Evolutionary conservation across 2,329 filamentous ascomycete genomes (phyloP), one percentile per base, ranked within the genome.

Genomic region (Penicillium concentricum): DNA sequence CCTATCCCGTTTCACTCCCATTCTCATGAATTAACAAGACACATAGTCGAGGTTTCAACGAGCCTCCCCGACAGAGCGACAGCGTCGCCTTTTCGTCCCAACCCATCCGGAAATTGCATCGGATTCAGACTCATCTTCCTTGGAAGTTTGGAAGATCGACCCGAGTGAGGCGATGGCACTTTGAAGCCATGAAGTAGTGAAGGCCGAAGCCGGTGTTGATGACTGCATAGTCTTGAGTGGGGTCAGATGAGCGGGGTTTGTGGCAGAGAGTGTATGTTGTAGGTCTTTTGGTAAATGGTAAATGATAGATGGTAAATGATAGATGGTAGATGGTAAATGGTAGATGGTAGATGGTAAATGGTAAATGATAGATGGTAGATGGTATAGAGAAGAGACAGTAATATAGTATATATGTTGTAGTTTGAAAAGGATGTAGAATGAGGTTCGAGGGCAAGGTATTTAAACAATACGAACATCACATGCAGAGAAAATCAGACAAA

Each of bases 91-190:
- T 12, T 60, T 59, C 7, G 42, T 54, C 16, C 64, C 64, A 41
- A 67, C 57, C 64, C 64, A 67, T 8, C 56, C 63, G 16, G 46
- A 58, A 10, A 66, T 58, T 18, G 60, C 63, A 50, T 66, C 64
- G 2, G 63, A 51, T 18, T 65, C 64, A 16, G 18, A 45, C 24
- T 38, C 61, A 30, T 22, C 38, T 16, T n/a, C 28, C 22, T 13
- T 34, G 4, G 9, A 24, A 41, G 26, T 38, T 9, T 46, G 49
- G 13, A 66, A 62, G 9, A 65, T 18, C 1, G 37, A 39, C 12
- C 56, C 49, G 13, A 66, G 50, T 1, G 63, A 63, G 2, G 49
- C 26, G 9, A 66, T 30, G 0, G 61, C 28, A 16, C 16, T 55
- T 4, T 53, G 61, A 12, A 57, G 16, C 62, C 63, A 66, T 12